These are phyloP conservation scores for Arabis alpina DNA, from an alignment of 345 rosid genomes.

Conservation along the genomic window DNA sequence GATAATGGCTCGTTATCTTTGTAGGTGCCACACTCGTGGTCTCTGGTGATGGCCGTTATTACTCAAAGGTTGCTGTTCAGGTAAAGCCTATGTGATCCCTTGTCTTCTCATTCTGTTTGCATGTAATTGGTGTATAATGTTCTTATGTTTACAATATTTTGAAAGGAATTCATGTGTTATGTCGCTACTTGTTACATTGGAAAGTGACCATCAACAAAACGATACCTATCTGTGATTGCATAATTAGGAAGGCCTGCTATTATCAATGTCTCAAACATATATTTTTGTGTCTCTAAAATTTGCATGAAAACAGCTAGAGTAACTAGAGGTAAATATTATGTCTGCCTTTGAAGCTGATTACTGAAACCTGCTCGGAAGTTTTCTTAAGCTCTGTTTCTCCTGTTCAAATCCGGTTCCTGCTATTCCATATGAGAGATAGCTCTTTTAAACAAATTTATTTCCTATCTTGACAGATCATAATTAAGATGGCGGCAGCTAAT, in stretches of 20 bases:
- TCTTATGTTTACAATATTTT: background rate
- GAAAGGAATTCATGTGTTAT: background rate
- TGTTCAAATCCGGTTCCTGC: conserved; percentile 4
- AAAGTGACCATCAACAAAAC: background rate
- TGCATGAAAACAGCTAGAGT: background rate
- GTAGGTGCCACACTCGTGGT: conserved; percentile 96
- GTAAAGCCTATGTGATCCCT: conserved; percentile 41
- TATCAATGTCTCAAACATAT: too few species aligned
- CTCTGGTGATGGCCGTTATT: conserved; percentile 99
- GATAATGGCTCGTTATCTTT: background rate
- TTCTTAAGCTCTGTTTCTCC: background rate
- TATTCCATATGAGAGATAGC: conserved; percentile 13
- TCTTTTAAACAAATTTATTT: conserved; percentile 8
- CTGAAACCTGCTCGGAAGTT: background rate
- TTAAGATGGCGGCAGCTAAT: conserved; percentile 95
- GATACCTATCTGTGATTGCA: background rate
- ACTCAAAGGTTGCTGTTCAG: conserved; percentile 94
- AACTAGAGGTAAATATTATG: background rate
- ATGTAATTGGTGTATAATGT: background rate
- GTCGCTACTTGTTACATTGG: background rate
- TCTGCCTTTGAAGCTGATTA: conserved; percentile 21
- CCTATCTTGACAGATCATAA: conserved; percentile 63
- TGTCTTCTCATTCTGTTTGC: conserved; percentile 11
- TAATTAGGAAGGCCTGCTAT: background rate
- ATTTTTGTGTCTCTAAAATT: background rate